These are phyloP conservation scores for Auricularia sp. DNA, from an alignment of 768 basidiomycete genomes.

Conservation along the genomic window DNA sequence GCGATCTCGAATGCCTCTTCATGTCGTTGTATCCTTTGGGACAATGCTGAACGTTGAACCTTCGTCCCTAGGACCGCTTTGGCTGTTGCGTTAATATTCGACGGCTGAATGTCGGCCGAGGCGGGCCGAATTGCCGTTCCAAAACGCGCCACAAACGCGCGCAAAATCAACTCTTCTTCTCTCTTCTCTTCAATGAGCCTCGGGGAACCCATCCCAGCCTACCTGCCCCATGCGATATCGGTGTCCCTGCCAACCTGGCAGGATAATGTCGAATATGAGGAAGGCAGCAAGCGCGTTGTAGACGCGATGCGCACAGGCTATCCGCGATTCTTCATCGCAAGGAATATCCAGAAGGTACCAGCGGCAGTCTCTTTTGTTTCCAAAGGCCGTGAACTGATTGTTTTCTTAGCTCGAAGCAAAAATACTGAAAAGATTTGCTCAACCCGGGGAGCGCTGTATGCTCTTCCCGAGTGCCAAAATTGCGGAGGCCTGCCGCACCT, in stretches of 20 bases:
- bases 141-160: background rate
- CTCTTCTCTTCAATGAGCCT: background rate
- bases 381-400: background rate
- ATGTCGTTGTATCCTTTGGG: too few species aligned
- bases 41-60: too few species aligned
- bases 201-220: constrained; percentile 16
- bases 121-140: background rate
- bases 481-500: constrained; percentile 67
- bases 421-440: constrained; percentile 70
- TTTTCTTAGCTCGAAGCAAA: constrained; percentile 57
- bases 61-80: too few species aligned
- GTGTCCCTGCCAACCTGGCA: constrained; percentile 91
- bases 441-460: constrained; percentile 61
- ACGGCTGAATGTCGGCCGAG: background rate
- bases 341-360: constrained; percentile 67
- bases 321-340: constrained; percentile 89
- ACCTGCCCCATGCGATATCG: constrained; percentile 74
- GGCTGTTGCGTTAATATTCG: too few species aligned
- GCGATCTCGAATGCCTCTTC: too few species aligned
- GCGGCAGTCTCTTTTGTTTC: background rate
- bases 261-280: constrained; percentile 88
- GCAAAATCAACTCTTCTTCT: background rate
- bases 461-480: constrained; percentile 64
- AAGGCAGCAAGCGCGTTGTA: constrained; percentile 70
- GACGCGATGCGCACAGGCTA: constrained; percentile 82